Evolutionary conservation across 1,284 basidiomycete species (phyloP).

Genomic region (Ceratobasidium sp.): DNA sequence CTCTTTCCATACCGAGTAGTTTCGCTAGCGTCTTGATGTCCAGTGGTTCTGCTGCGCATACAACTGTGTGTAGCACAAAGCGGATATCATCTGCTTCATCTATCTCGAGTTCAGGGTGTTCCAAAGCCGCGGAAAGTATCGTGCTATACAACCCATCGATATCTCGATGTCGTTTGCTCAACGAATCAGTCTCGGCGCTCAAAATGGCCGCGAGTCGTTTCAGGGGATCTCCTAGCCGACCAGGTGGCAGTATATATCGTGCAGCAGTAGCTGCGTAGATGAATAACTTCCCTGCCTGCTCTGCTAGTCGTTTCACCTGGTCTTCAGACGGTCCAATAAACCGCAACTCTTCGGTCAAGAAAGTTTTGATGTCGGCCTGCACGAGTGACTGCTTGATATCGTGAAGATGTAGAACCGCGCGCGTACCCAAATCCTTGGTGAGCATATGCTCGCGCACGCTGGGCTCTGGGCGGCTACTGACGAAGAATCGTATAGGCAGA

Average conservation of each 20-base stretch:
- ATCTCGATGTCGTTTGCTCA: background rate
- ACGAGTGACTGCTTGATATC: constrained; percentile 16
- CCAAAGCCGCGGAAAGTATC: background rate
- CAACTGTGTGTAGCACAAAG: background rate
- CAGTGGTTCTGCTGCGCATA: background rate
- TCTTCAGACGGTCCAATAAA: background rate
- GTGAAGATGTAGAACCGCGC: background rate
- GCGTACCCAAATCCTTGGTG: background rate
- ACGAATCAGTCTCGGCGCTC: background rate
- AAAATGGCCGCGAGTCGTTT: background rate
- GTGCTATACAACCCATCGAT: background rate
- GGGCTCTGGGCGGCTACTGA: constrained; percentile 34
- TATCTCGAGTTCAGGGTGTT: background rate
- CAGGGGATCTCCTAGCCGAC: background rate
- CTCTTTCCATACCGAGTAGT: no score
- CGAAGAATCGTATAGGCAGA: constrained; percentile 3
- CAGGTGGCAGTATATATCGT: background rate
- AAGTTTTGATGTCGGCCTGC: constrained; percentile 7
- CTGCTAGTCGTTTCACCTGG: background rate
- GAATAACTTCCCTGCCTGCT: constrained; percentile 13
- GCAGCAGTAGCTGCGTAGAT: constrained; percentile 18
- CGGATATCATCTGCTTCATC: background rate
- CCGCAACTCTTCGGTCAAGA: background rate
- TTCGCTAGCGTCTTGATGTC: no score
- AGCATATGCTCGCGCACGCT: background rate